These are phyloP conservation scores for Hordeum vulgare DNA, from an alignment of 176 grass and related monocot genomes.

Conservation along the genomic window MorexV3_pseudomolecules_assembly NC_058521.1:599141052-599141551, in stretches of 20 bases:
- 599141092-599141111: slow-evolving; percentile 25
- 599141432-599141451: slow-evolving; percentile 60
- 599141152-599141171: neutral
- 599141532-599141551: neutral
- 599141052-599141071: neutral
- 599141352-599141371: neutral
- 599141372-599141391: neutral
- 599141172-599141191: slow-evolving; percentile 11
- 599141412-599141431: slow-evolving; percentile 34
- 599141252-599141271: slow-evolving; percentile 12
- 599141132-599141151: slow-evolving; percentile 18
- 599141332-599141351: neutral
- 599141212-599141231: neutral
- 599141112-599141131: slow-evolving; percentile 23
- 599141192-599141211: neutral
- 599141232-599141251: neutral
- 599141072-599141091: neutral
- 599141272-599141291: neutral
- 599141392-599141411: neutral
- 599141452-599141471: slow-evolving; percentile 21
- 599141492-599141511: neutral
- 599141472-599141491: neutral
- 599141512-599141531: neutral
- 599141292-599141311: neutral
- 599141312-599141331: neutral